These are phyloP conservation scores for Gnomoniopsis sp. DNA, from an alignment of 2,329 filamentous ascomycete species.

Conservation along the genomic window DNA sequence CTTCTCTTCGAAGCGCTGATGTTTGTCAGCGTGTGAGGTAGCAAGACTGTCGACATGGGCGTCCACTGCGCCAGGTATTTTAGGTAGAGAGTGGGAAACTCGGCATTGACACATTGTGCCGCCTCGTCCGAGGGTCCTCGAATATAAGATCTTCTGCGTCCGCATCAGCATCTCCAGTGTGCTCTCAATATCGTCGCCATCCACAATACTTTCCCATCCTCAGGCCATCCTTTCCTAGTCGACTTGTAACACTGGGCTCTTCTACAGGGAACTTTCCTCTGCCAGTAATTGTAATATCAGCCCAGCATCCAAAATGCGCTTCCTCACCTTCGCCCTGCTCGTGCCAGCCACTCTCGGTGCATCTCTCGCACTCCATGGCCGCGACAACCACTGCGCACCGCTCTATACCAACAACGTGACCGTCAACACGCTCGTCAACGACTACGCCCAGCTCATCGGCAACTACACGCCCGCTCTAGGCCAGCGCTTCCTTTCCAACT, in stretches of 20 bases:
- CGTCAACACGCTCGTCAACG: neutral
- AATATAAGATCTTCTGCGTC: neutral
- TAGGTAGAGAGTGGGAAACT: neutral
- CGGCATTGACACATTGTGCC: neutral
- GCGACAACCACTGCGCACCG: neutral
- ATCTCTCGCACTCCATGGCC: neutral
- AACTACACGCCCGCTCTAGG: slow-evolving; percentile 14
- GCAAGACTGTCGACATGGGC: neutral
- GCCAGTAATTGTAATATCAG: neutral
- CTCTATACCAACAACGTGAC: neutral
- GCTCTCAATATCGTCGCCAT: neutral
- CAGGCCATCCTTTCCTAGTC: no score
- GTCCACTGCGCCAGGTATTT: neutral
- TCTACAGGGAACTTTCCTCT: neutral
- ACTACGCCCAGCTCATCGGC: slow-evolving; percentile 12
- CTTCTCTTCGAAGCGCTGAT: neutral
- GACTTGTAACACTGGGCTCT: no score
- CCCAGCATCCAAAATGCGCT: neutral
- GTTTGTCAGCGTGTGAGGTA: neutral
- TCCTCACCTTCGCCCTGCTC: neutral
- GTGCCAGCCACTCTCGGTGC: neutral
- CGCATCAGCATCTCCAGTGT: neutral
- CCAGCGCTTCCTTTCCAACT: slow-evolving; percentile 19
- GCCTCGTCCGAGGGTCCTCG: neutral
- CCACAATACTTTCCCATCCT: neutral